These are phyloP conservation scores for Teratosphaeria pseudoeucalypti DNA, from an alignment of 2,329 filamentous ascomycete species.

Conservation along the genomic window DNA sequence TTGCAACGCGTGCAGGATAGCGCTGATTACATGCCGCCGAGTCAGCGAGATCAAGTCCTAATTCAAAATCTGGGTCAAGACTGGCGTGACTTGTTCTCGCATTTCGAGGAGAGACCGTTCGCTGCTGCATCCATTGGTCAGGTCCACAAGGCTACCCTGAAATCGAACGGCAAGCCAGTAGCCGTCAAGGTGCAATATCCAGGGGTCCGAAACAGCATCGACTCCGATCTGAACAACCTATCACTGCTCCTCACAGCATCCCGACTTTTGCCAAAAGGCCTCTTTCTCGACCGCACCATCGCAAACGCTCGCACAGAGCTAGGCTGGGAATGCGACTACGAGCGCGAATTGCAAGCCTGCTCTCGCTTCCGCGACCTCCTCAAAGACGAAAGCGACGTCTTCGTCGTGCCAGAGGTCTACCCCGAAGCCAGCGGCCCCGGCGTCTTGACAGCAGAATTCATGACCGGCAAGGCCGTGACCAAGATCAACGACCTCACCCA, in stretches of 20 bases:
- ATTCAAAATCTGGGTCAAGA: slow-evolving; percentile 64
- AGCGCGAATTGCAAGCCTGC: slow-evolving; percentile 74
- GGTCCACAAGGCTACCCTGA: slow-evolving; percentile 76
- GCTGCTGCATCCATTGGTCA: slow-evolving; percentile 96
- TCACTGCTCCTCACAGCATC: slow-evolving; percentile 84
- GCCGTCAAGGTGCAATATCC: slow-evolving; percentile 98
- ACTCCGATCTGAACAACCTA: slow-evolving; percentile 90
- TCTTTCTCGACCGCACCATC: slow-evolving; percentile 95
- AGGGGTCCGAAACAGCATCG: slow-evolving; percentile 88
- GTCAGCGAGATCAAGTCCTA: slow-evolving; percentile 80
- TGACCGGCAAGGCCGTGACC: slow-evolving; percentile 78
- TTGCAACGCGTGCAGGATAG: slow-evolving; percentile 90
- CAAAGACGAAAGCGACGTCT: slow-evolving; percentile 60
- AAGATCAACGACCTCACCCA: slow-evolving; percentile 64
- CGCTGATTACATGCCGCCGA: slow-evolving; percentile 95
- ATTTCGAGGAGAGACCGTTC: slow-evolving; percentile 84
- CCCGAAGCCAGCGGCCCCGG: slow-evolving; percentile 71
- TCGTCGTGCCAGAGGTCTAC: slow-evolving; percentile 70
- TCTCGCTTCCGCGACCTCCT: slow-evolving; percentile 67
- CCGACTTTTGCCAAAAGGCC: slow-evolving; percentile 74
- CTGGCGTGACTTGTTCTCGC: slow-evolving; percentile 73
- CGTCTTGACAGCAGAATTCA: slow-evolving; percentile 86
- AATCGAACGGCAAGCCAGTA: slow-evolving; percentile 62
- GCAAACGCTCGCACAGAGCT: slow-evolving; percentile 87
- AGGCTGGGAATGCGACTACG: slow-evolving; percentile 94